These are phyloP conservation scores for Globisporangium solare DNA, from an alignment of 352 stramenopile genomes.

Conservation along the genomic window DNA sequence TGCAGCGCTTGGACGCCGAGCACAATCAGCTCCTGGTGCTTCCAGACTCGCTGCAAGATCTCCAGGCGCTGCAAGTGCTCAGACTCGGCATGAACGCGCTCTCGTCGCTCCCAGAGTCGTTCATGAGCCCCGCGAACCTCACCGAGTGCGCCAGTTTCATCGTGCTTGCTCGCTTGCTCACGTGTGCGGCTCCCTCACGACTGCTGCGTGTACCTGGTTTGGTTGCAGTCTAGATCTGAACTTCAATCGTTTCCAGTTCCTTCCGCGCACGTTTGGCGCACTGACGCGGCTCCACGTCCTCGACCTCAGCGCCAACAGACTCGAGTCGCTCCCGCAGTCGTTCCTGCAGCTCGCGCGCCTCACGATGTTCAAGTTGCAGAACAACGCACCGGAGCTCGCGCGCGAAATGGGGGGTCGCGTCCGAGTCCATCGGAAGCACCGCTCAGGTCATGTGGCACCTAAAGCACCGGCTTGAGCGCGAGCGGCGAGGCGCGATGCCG, in stretches of 20 bases:
- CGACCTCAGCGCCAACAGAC: conserved; percentile 56
- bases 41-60: conserved; percentile 45
- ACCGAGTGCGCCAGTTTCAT: conserved; percentile 34
- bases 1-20: conserved; percentile 59
- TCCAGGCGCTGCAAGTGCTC: conserved; percentile 40
- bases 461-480: conserved; percentile 40
- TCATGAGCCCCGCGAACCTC: conserved; percentile 43
- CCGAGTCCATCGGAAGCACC: conserved; percentile 45
- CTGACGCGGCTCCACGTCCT: conserved; percentile 34
- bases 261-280: conserved; percentile 43
- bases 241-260: conserved; percentile 50
- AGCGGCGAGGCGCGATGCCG: conserved; percentile 27
- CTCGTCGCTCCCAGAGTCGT: conserved; percentile 38
- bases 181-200: not conserved
- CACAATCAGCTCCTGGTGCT: conserved; percentile 65
- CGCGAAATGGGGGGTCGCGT: conserved; percentile 14
- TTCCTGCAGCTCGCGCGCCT: conserved; percentile 48
- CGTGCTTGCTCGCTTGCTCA: not conserved
- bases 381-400: conserved; percentile 34
- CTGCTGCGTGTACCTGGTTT: not conserved
- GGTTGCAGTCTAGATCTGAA: conserved; percentile 58
- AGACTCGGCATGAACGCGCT: conserved; percentile 61
- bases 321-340: conserved; percentile 41
- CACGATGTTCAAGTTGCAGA: conserved; percentile 39
- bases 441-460: conserved; percentile 50